Evolutionary conservation across 225 moss, liverwort and hornwort genomes (phyloP), one percentile per base, ranked within the genome.

Genomic region (Polytrichum commune): DNA sequence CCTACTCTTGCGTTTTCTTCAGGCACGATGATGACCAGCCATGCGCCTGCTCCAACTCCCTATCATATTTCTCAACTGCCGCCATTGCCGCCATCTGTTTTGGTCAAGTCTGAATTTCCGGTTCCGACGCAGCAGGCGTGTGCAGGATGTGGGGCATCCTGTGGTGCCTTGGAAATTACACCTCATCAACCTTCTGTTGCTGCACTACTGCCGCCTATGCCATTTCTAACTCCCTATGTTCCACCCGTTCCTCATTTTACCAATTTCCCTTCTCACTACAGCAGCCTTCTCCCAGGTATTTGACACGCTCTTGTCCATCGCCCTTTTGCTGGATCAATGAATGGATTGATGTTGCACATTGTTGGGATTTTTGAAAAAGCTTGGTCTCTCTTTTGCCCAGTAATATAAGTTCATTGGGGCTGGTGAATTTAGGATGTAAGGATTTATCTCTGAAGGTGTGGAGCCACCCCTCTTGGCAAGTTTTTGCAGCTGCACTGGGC

Each of bases 251-350:
- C 29, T 66, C 54, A 66, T 68, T 57, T 53, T n/a, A 25, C 72
- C 32, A 29, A 65, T 27, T 29, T 29, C 16, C 53, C 62, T 75
- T 53, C 28, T 25, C 74, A 22, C 32, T 6, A 25, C 66, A 70
- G 62, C 62, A 60, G 5, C 68, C 55, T 66, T 55, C 68, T 69
- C 69, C 53, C 68, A 73, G 80, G 77, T 75, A 22, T 63, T 53
- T 61, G 8, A 33, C 54, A 63, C 27, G 24, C 27, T 53, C 53
- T 30, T 26, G 56, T 6, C 9, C 1, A 9, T 9, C 2, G 35
- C 2, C 35, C 9, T 33, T 27, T 7, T 60, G 28, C 18, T 33
- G 19, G 24, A 27, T 3, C 10, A 38, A 38, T 38, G 38, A 38
- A 38, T 38, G 38, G 38, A 10, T 38, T 38, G 29, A 19, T 7